These are phyloP conservation scores for Aspergillus hiratsukae DNA, from an alignment of 2,329 filamentous ascomycete species.

Conservation along the genomic window DNA sequence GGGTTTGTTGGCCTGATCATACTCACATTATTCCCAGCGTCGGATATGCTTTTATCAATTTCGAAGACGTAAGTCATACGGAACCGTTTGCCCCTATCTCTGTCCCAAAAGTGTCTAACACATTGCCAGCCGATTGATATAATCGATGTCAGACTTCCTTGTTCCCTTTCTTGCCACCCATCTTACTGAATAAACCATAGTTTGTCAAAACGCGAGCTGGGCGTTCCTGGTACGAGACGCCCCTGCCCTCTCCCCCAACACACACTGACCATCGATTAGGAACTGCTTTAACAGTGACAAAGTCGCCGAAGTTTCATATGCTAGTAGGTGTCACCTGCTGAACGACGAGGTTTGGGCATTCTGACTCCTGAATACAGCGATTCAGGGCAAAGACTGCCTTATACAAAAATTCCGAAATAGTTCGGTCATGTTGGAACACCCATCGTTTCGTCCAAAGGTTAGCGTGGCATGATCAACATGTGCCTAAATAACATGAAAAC, in stretches of 20 bases:
- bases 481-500: background rate
- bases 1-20: constrained; percentile 4
- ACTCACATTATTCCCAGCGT: constrained; percentile 54
- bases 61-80: constrained; percentile 62
- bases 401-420: constrained; percentile 96
- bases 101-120: constrained; percentile 33
- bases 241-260: background rate
- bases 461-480: constrained; percentile 9
- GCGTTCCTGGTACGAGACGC: constrained; percentile 56
- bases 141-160: constrained; percentile 56
- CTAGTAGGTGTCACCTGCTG: constrained; percentile 58
- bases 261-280: constrained; percentile 44
- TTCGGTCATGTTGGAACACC: constrained; percentile 84
- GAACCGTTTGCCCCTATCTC: background rate
- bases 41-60: constrained; percentile 97
- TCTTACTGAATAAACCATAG: constrained; percentile 42
- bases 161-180: constrained; percentile 5
- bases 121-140: constrained; percentile 62
- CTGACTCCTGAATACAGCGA: constrained; percentile 53
- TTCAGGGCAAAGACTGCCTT: constrained; percentile 86
- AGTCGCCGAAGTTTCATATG: constrained; percentile 85
- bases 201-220: constrained; percentile 69
- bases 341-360: constrained; percentile 2
- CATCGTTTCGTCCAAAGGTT: constrained; percentile 80
- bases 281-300: constrained; percentile 80